A percentile compares a stretch with the other conserved stretches of the same genome.
Evolutionary conservation across 805 yeast genomes (phyloP).

Genomic region (Yamadazyma sp.): DNA sequence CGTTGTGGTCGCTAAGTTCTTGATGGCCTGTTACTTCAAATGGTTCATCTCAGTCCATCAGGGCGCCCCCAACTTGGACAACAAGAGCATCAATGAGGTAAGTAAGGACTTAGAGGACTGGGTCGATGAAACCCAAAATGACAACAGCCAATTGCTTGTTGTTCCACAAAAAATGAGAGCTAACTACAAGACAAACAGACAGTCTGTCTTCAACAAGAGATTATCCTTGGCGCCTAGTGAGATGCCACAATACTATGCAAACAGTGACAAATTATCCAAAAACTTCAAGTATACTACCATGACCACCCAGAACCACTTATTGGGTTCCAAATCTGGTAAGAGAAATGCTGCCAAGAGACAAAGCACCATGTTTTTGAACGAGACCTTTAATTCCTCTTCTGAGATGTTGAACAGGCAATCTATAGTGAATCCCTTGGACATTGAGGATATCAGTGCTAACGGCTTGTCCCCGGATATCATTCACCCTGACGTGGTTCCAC

Average conservation of each 20-base stretch:
- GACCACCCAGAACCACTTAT: slow-evolving; percentile 58
- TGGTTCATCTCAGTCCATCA: slow-evolving; percentile 75
- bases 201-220: slow-evolving; percentile 40
- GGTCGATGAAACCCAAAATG: slow-evolving; percentile 45
- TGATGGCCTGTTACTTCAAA: slow-evolving; percentile 84
- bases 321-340: slow-evolving; percentile 20
- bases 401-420: slow-evolving; percentile 35
- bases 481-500: slow-evolving; percentile 81
- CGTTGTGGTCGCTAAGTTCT: slow-evolving; percentile 72
- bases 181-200: slow-evolving; percentile 41
- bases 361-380: slow-evolving; percentile 30
- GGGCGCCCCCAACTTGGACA: slow-evolving; percentile 73
- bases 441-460: slow-evolving; percentile 34
- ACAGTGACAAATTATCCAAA: slow-evolving; percentile 33
- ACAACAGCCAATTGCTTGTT: slow-evolving; percentile 35
- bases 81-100: slow-evolving; percentile 17
- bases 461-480: slow-evolving; percentile 59
- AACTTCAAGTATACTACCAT: slow-evolving; percentile 56
- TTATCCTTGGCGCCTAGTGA: slow-evolving; percentile 41
- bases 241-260: slow-evolving; percentile 36
- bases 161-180: slow-evolving; percentile 57
- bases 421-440: slow-evolving; percentile 32
- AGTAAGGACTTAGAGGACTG: slow-evolving; percentile 71
- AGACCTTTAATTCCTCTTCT: slow-evolving; percentile 28
- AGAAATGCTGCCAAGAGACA: slow-evolving; percentile 16